Evolutionary conservation across 2,329 filamentous ascomycete genomes (phyloP), one percentile per base, ranked within the genome.

Genomic region (Fusarium nygamai): DNA sequence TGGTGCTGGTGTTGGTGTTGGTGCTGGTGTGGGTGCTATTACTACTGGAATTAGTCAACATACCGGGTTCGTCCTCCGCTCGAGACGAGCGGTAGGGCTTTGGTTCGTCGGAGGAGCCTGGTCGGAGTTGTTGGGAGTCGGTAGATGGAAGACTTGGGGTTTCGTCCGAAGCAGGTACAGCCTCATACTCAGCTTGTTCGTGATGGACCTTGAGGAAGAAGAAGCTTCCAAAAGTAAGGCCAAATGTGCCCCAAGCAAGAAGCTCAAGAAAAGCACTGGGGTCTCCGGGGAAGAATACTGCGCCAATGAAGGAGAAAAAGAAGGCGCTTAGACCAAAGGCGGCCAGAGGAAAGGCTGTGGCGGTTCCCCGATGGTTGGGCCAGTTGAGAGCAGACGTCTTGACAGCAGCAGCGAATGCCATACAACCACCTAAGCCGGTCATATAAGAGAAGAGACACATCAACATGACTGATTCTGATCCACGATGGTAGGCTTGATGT

Each of bases 301-400:
- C 90, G 29, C 94, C 94, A 39, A 97, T 84, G 6, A 92, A 88
- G 1, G 96, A 96, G 84, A 98, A 99, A 86, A 98, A 97, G 84
- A 99, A 96, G 62, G 96, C 96, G 81, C 95, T 98, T 65, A 99
- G 85, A 7, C 96, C 96, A 80, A 98, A 98, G 7, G 94, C 95
- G 64, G 96, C 94, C 64, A 98, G 84, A 11, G 96, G 96, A 78
- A 98, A 96, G 3, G 95, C 95, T 11, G 96, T 98, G 11, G 96
- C 96, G 8, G 96, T 98, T 63, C 96, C 96, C 73, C 96, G 91
- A 81, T 97, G 93, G 67, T 92, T 90, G 19, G 96, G 96, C 91
- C 95, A 98, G 83, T 98, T 98, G 74, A 96, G 88, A 16, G 95
- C 95, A 57, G 93, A 95, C 80, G 86, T 86, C 81, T 99, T 99